A percentile compares a stretch with the other conserved stretches of the same genome.
Conservation (phyloP, 768 basidiomycete species). For the Suillus alpinus region DNA sequence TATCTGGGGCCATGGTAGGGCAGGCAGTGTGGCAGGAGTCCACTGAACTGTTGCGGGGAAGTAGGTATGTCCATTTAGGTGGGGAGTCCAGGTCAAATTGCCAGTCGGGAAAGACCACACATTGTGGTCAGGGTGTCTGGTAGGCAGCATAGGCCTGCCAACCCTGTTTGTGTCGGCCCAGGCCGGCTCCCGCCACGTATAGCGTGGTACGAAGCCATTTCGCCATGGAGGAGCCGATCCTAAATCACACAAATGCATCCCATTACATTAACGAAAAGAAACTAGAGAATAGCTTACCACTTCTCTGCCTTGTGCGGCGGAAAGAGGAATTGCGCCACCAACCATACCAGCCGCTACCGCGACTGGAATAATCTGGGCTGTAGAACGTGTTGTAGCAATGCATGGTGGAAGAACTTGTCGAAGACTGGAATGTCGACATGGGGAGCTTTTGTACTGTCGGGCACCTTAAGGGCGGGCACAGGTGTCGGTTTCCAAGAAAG, state of each 20-base stretch:
- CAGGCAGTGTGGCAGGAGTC: constrained; percentile 27
- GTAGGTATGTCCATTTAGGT: constrained; percentile 15
- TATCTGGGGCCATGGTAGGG: constrained; percentile 17
- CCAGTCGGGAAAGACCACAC: constrained; percentile 25
- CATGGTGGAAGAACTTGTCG: not conserved
- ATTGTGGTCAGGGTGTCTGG: constrained; percentile 18
- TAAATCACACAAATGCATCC: constrained; percentile 5
- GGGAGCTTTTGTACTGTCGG: not conserved
- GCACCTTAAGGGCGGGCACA: not conserved
- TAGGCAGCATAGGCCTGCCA: constrained; percentile 8
- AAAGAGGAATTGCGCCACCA: not conserved
- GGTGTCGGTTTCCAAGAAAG: not conserved
- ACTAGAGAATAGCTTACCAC: constrained; percentile 11
- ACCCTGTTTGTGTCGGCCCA: not conserved
- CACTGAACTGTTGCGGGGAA: constrained; percentile 13
- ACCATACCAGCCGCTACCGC: not conserved
- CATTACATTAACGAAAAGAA: not conserved
- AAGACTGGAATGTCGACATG: not conserved
- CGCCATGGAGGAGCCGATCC: not conserved
- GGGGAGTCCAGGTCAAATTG: constrained; percentile 24
- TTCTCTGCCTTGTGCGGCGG: not conserved
- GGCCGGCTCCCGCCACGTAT: not conserved
- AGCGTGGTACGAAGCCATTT: not conserved
- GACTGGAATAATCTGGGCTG: not conserved
- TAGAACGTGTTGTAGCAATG: not conserved